phyloP scores from a whole-genome alignment of 768 basidiomycete species.

The Ramaria sp. region DNA sequence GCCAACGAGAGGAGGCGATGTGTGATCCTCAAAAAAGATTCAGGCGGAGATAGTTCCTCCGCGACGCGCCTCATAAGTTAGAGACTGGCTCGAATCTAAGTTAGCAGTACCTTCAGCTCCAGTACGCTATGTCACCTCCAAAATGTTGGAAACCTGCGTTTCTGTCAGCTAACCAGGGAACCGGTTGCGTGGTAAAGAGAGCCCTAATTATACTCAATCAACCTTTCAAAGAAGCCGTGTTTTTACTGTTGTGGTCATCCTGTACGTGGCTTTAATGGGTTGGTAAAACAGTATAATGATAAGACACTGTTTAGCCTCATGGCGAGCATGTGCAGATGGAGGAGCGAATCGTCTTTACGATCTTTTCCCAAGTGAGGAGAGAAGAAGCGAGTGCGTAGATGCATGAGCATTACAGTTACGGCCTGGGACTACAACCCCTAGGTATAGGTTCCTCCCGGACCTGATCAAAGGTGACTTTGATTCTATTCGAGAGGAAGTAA shows the following conservation, averaged over 20 bases:
- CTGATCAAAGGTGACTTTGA: slow-evolving; percentile 93
- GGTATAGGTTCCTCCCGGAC: slow-evolving; percentile 61
- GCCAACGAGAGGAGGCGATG: too few relatives aligned
- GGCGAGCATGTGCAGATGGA: slow-evolving; percentile 75
- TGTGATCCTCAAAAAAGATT: too few relatives aligned
- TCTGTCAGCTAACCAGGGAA: neutral
- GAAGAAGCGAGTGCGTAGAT: slow-evolving; percentile 7
- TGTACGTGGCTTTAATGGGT: slow-evolving; percentile 14
- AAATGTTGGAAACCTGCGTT: neutral
- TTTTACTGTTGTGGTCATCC: slow-evolving; percentile 44
- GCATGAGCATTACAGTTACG: neutral
- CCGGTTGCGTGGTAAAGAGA: neutral
- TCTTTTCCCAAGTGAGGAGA: slow-evolving; percentile 19
- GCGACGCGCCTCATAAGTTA: too few relatives aligned
- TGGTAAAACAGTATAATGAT: slow-evolving; percentile 24
- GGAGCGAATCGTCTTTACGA: slow-evolving; percentile 82
- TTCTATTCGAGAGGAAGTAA: slow-evolving; percentile 70
- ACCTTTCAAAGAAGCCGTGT: slow-evolving; percentile 56
- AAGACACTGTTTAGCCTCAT: slow-evolving; percentile 22
- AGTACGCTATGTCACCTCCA: neutral
- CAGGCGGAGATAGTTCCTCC: too few relatives aligned
- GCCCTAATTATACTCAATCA: slow-evolving; percentile 89
- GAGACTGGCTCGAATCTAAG: too few relatives aligned
- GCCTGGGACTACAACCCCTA: neutral
- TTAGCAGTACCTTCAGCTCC: too few relatives aligned